A percentile compares a stretch with the other conserved stretches of the same genome.
phyloP scores from a whole-genome alignment of 1,284 basidiomycete genomes.

The Dichomitus squalens region DNA sequence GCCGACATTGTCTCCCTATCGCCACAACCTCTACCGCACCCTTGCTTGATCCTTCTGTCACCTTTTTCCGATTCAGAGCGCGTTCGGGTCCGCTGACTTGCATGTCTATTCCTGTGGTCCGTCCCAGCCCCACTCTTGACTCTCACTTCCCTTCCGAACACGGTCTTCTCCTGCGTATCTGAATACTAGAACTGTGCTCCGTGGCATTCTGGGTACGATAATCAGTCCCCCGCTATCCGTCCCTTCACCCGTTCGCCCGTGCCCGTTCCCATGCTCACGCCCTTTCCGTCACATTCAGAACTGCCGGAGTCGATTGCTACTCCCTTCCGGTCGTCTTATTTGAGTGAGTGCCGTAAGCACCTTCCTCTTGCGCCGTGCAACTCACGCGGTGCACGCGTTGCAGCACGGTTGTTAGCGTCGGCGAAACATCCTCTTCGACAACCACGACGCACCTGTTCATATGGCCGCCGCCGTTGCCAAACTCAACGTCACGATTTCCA shows the following conservation, averaged over 20 bases:
- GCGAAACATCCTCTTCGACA: slow-evolving; percentile 21
- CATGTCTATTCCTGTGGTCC: slow-evolving; percentile 24
- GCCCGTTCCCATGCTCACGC: slow-evolving; percentile 26
- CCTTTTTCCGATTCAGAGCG: slow-evolving; percentile 15
- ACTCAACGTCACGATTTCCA: slow-evolving; percentile 43
- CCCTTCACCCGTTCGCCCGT: slow-evolving; percentile 9
- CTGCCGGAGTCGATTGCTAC: slow-evolving; percentile 17
- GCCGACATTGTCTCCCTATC: slow-evolving; percentile 14
- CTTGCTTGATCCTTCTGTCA: slow-evolving; percentile 10
- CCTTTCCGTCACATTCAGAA: slow-evolving; percentile 20
- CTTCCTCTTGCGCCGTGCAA: background rate
- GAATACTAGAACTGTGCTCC: slow-evolving; percentile 20
- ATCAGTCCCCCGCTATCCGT: slow-evolving; percentile 12
- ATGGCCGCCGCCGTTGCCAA: slow-evolving; percentile 53
- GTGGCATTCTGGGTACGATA: slow-evolving; percentile 26
- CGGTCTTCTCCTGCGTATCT: slow-evolving; percentile 18
- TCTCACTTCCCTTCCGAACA: slow-evolving; percentile 21
- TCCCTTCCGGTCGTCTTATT: slow-evolving; percentile 18
- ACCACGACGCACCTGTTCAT: slow-evolving; percentile 28
- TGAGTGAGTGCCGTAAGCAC: slow-evolving; percentile 21
- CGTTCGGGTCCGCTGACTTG: slow-evolving; percentile 24
- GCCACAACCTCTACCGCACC: slow-evolving; percentile 7
- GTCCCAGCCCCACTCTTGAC: slow-evolving; percentile 18
- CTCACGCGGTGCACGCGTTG: slow-evolving; percentile 11
- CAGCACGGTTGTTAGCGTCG: slow-evolving; percentile 22